Evolutionary conservation across 1,284 basidiomycete species (phyloP), one percentile per base, ranked within the genome.

Genomic region (Xanthoconium separans): DNA sequence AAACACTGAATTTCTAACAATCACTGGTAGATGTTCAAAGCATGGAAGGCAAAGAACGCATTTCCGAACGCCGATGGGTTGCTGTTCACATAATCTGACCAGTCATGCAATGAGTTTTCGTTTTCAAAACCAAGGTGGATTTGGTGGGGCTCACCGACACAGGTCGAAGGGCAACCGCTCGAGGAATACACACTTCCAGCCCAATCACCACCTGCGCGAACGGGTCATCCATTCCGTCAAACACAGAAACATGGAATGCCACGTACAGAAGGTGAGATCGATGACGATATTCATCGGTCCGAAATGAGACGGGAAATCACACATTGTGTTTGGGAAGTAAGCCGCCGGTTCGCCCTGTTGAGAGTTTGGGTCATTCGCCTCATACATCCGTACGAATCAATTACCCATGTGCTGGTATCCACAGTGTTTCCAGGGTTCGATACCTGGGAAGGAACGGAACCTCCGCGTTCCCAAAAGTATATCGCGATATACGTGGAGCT

Each of bases 131-230:
- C 6, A 13, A 20, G 18, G 11, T 33, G 9, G 4, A 10, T 5
- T 12, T 27, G 5, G 15, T 30, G 34, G 20, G 16, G 42, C 73
- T 68, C 47, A 73, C 73, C 66, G 30, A 65, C 58, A 30, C 66
- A 72, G n/a, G 55, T 65, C 6, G 61, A 63, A 5, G 74, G 71
- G 47, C 74, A 77, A 27, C 62, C 66, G 40, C 65, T 59, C 2
- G 57, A 31, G 24, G 52, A 39, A 51, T 71, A 76, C 31, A 63
- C 62, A 3, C 47, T 41, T 1, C 76, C 76, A 40, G 77, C 76
- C 73, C 75, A 76, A 52, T 75, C 72, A 20, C 77, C 76, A 46
- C 76, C 73, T 74, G 20, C 12, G 27, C 27, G 6, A 7, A 4
- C 27, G 27, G 27, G 27, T 27, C 27, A 27, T 27, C 27, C 27